These are phyloP conservation scores for Clitoria ternatea DNA, from an alignment of 306 rosid species.

Conservation along the genomic window DNA sequence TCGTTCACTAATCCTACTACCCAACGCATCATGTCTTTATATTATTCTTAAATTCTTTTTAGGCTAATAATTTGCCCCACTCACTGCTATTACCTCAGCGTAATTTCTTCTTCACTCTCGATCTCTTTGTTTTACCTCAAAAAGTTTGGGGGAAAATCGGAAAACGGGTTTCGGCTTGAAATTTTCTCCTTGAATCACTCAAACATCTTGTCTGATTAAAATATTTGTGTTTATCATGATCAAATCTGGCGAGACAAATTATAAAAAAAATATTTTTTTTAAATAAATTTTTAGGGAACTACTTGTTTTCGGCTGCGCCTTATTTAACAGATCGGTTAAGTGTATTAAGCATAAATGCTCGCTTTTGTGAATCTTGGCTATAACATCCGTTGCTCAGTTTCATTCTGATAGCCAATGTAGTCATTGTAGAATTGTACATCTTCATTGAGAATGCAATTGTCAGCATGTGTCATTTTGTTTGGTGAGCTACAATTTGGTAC, in stretches of 20 bases:
- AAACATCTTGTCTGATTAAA: not conserved
- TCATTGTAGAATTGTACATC: not conserved
- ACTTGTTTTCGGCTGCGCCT: not conserved
- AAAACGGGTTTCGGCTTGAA: not conserved
- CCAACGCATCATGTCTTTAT: not conserved
- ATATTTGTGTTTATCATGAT: not conserved
- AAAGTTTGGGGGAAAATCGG: too few species aligned
- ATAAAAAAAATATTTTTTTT: not conserved
- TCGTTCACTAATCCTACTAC: not conserved
- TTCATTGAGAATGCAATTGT: conserved; percentile 4
- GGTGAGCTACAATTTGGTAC: not conserved
- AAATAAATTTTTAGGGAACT: not conserved
- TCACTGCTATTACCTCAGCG: not conserved
- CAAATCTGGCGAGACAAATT: not conserved
- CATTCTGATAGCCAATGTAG: not conserved
- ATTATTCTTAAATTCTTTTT: not conserved
- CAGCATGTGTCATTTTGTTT: conserved; percentile 7
- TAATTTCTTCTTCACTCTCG: not conserved
- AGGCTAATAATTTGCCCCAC: not conserved
- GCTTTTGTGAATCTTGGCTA: not conserved
- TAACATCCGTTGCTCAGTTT: not conserved
- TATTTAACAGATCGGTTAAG: not conserved
- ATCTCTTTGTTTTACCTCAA: not conserved
- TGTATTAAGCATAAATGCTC: not conserved
- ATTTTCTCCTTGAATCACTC: not conserved